Evolutionary conservation across 2,329 filamentous ascomycete species (phyloP), one percentile per base, ranked within the genome.

Genomic region (Magnaporthiopsis rhizophila): DNA sequence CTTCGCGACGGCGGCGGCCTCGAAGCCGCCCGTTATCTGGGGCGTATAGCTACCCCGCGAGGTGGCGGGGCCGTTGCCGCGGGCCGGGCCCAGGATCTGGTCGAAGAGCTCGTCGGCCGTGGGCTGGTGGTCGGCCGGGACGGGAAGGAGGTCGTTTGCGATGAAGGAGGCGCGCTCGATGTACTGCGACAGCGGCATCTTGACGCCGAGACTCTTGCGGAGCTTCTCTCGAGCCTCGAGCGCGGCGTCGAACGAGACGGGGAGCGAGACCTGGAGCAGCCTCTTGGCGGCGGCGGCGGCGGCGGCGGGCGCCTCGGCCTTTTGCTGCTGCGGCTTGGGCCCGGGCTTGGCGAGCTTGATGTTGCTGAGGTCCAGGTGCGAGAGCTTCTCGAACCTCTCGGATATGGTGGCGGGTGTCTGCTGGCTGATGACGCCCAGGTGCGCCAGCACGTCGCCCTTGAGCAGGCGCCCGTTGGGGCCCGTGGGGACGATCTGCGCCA

Each of bases 381-480:
- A 80, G 61, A 95, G 86, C 76, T 92, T 89, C 66, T 86, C 81
- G 73, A 96, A 88, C 63, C 86, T 87, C 65, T 84, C 80, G 64
- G 90, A 89, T 69, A 92, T 83, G 66, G 86, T 81, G 28, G 85
- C 83, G 2, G 94, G 90, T 69, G 91, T 89, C 65, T 87, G 82
- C 67, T 87, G 80, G 66, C 88, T 81, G 72, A 97, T 91, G 69
- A 83, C 81, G 67, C 95, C 95, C 21, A 98, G 77, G 76, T 94
- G 95, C 61, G 92, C 93, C 64, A 99, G 86, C 8, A 99, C 89
- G 74, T 99, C 95, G 64, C 95, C 95, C 83, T 99, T 99, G 67
- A 99, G 83, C 64, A 99, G 81, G 66, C 95, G 88, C 65, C 93
- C 92, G 71, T 88, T 88, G 36, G 95, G 95, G 30, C 95, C 95